Percentiles rank a stretch among this genome's conserved stretches.
Conservation (phyloP, 371 early-diverging fungal species). For the Apophysomyces sp. region DNA sequence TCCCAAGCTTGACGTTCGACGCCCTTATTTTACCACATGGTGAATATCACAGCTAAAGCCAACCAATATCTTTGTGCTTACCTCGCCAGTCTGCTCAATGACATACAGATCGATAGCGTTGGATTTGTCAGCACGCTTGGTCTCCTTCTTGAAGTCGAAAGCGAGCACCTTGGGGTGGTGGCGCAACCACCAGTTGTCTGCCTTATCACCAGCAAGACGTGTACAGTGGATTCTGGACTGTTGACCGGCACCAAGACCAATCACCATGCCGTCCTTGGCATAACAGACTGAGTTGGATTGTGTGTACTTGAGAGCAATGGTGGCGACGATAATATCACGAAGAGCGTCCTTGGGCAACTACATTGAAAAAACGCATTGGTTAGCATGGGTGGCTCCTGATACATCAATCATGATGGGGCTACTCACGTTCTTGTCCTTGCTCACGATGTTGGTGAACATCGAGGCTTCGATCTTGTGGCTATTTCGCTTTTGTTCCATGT, state of each 20-base stretch:
- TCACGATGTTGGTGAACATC: conserved; percentile 84
- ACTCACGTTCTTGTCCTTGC: conserved; percentile 69
- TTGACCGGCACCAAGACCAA: conserved; percentile 98
- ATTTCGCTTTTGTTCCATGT: conserved; percentile 91
- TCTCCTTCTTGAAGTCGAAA: conserved; percentile 81
- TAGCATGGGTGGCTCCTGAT: neutral
- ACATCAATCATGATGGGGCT: neutral
- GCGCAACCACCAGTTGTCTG: conserved; percentile 97
- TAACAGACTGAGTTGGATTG: conserved; percentile 98
- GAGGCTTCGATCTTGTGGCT: conserved; percentile 69
- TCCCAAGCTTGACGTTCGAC: conserved; percentile 81
- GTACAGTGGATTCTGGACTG: conserved; percentile 98
- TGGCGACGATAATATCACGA: conserved; percentile 92
- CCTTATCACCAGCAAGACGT: conserved; percentile 97
- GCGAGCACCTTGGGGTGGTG: conserved; percentile 90
- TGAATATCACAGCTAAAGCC: neutral
- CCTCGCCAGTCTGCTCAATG: conserved; percentile 78
- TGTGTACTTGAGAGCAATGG: conserved; percentile 96
- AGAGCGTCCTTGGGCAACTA: conserved; percentile 69
- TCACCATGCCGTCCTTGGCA: conserved; percentile 97
- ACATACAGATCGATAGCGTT: conserved; percentile 97
- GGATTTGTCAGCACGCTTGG: conserved; percentile 94
- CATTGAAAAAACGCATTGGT: neutral
- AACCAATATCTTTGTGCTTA: conserved; percentile 1
- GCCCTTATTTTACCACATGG: conserved; percentile 45